A percentile compares a stretch with the other conserved stretches of the same genome.
phyloP scores from a whole-genome alignment of 306 rosid species.

The Malus fusca region DNA sequence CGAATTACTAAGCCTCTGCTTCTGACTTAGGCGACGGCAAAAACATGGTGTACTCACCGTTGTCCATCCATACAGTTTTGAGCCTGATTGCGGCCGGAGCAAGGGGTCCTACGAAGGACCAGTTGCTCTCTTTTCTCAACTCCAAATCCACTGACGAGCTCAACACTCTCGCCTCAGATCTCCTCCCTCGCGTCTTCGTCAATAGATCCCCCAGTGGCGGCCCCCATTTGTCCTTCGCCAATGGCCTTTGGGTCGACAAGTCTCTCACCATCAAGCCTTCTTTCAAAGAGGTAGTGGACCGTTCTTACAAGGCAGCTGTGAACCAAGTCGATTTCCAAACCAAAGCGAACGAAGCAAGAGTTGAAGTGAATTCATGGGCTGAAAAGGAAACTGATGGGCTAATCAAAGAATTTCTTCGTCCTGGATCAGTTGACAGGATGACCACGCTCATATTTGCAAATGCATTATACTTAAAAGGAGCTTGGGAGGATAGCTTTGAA shows the following conservation, averaged over 20 bases:
- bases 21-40: background rate
- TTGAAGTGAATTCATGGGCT: conserved; percentile 58
- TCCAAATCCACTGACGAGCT: background rate
- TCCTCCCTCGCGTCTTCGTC: background rate
- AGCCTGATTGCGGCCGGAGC: background rate
- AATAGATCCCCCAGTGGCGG: background rate
- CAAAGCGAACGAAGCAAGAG: background rate
- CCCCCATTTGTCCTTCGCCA: background rate
- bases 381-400: conserved; percentile 71
- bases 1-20: background rate
- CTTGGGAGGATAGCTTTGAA: conserved; percentile 56
- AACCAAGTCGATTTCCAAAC: background rate
- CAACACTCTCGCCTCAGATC: background rate
- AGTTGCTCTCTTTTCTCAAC: background rate
- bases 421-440: conserved; percentile 35
- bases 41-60: background rate
- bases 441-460: conserved; percentile 62
- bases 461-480: conserved; percentile 76
- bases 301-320: background rate
- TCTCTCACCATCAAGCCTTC: background rate
- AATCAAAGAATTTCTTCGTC: conserved; percentile 52
- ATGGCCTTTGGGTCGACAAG: background rate
- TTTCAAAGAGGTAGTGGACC: background rate
- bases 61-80: background rate
- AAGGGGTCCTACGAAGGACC: background rate